These are phyloP conservation scores for Monilinia polystroma DNA, from an alignment of 2,329 filamentous ascomycete genomes.

Conservation along the genomic window DNA sequence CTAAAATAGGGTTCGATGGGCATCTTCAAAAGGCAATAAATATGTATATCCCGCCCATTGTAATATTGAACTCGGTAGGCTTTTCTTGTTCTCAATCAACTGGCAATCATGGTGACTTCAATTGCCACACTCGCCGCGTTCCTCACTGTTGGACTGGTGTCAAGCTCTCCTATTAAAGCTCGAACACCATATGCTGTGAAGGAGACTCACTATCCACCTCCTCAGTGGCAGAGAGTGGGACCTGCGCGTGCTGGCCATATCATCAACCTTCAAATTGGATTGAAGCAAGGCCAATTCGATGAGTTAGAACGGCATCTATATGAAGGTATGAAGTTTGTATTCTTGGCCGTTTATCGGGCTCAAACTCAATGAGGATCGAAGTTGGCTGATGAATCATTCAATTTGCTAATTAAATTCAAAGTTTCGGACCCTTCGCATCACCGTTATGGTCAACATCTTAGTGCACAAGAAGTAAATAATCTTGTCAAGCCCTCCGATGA, in stretches of 20 bases:
- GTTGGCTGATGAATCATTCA: not conserved
- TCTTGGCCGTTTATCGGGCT: not conserved
- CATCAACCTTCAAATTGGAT: conserved; percentile 24
- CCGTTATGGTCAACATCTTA: conserved; percentile 56
- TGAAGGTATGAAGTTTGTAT: conserved; percentile 13
- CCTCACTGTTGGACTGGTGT: conserved; percentile 11
- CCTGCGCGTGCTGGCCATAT: conserved; percentile 9
- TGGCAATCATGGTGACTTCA: conserved; percentile 21
- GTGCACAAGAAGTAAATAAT: conserved; percentile 50
- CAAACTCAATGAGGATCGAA: not conserved
- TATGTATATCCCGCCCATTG: conserved; percentile 5
- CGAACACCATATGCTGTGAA: conserved; percentile 25
- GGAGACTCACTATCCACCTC: conserved; percentile 22
- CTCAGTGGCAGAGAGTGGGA: conserved; percentile 22
- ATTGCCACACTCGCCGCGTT: conserved; percentile 13
- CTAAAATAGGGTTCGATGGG: not conserved
- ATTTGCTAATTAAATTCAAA: conserved; percentile 28
- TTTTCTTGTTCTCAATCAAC: conserved; percentile 7
- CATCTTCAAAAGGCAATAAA: not conserved
- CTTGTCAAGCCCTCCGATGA: conserved; percentile 54
- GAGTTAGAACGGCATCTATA: conserved; percentile 24
- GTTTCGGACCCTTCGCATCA: conserved; percentile 53
- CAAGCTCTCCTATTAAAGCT: conserved; percentile 22
- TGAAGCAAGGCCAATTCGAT: conserved; percentile 24
- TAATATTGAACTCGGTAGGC: not conserved